Percentiles rank a stretch among this genome's conserved stretches.
phyloP scores from a whole-genome alignment of 2,329 filamentous ascomycete genomes.

The Calonectria pteridis region DNA sequence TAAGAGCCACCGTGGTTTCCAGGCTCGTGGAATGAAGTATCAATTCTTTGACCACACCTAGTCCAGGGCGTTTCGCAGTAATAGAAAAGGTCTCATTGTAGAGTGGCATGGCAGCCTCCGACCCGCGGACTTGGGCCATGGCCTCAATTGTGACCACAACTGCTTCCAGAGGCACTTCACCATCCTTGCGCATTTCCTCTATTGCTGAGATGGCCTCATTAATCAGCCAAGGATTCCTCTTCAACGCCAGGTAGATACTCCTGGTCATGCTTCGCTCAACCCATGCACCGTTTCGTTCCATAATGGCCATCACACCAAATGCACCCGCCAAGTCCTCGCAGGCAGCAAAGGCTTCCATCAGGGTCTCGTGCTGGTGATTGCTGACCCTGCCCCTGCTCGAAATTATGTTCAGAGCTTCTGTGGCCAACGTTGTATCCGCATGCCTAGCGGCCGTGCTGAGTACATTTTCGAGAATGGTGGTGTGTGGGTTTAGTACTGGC shows the following conservation, averaged over 20 bases:
- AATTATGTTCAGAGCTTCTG: slow-evolving; percentile 72
- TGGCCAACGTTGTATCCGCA: slow-evolving; percentile 76
- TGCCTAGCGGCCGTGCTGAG: slow-evolving; percentile 78
- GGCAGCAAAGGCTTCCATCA: slow-evolving; percentile 78
- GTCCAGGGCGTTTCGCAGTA: slow-evolving; percentile 44
- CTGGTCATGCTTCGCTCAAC: slow-evolving; percentile 72
- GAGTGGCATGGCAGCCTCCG: slow-evolving; percentile 48
- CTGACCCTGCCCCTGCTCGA: slow-evolving; percentile 61
- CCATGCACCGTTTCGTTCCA: slow-evolving; percentile 68
- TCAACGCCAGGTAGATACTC: slow-evolving; percentile 70
- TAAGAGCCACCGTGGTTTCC: slow-evolving; percentile 42
- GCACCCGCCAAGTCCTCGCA: slow-evolving; percentile 73
- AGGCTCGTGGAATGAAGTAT: slow-evolving; percentile 45
- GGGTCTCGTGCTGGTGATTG: slow-evolving; percentile 81
- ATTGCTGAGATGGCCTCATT: slow-evolving; percentile 68
- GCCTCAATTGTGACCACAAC: slow-evolving; percentile 53
- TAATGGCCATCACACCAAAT: slow-evolving; percentile 78
- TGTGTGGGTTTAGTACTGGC: slow-evolving; percentile 59
- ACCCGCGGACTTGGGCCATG: slow-evolving; percentile 44
- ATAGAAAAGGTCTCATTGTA: slow-evolving; percentile 47
- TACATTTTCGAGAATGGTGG: slow-evolving; percentile 75
- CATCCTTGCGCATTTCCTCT: slow-evolving; percentile 58
- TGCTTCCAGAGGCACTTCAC: slow-evolving; percentile 53
- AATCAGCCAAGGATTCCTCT: slow-evolving; percentile 58
- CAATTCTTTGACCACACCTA: slow-evolving; percentile 46